Percentiles rank a stretch among this genome's conserved stretches.
Conservation (phyloP, 495 filamentous ascomycete species). For the Xylaria acuta region DNA sequence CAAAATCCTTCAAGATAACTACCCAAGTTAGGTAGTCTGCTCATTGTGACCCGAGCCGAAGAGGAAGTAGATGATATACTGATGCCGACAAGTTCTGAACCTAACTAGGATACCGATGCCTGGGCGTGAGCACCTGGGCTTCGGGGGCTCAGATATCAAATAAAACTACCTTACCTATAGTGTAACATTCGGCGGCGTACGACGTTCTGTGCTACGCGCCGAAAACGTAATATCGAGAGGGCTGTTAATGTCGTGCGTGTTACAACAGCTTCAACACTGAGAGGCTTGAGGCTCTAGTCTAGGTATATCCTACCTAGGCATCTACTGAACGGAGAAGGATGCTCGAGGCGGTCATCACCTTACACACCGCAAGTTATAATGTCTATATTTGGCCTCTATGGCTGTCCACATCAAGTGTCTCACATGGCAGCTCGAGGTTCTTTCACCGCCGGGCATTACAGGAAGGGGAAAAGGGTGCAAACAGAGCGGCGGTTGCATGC, state of each 20-base stretch:
- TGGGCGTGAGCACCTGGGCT: not conserved
- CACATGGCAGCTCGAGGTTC: not conserved
- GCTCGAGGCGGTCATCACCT: not conserved
- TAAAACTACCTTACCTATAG: constrained; percentile 4
- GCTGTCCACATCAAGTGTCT: not conserved
- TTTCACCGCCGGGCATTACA: not conserved
- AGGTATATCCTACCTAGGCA: not conserved
- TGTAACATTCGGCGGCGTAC: not conserved
- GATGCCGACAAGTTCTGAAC: not conserved
- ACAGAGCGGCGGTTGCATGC: not conserved
- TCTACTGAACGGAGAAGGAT: not conserved
- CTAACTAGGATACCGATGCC: not conserved
- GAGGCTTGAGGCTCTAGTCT: not conserved
- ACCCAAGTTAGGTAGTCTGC: not conserved
- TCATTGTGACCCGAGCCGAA: constrained; percentile 1
- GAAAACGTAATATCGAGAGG: not conserved
- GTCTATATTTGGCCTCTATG: not conserved
- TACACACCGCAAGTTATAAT: constrained; percentile 10
- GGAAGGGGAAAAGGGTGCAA: not conserved
- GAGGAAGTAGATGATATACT: not conserved
- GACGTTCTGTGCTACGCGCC: not conserved
- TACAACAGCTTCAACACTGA: not conserved
- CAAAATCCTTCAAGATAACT: not conserved
- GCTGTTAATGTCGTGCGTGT: not conserved
- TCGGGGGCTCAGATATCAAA: not conserved